Evolutionary conservation across 345 rosid genomes (phyloP).

Genomic region (Citrus sinensis): DNA sequence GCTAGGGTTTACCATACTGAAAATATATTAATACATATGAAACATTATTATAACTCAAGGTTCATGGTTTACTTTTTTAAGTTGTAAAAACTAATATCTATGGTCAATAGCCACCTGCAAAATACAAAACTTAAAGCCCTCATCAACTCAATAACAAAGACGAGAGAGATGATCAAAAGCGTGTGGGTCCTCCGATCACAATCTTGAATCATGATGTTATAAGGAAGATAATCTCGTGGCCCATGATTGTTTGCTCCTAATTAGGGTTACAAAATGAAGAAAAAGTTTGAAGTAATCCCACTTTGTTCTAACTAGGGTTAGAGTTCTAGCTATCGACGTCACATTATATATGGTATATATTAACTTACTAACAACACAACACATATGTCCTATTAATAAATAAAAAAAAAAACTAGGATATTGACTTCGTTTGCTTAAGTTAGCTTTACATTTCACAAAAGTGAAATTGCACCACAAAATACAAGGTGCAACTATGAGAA

Average conservation of each 20-base stretch:
- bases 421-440: background rate
- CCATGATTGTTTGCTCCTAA: background rate
- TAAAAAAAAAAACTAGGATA: background rate
- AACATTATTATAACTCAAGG: no score
- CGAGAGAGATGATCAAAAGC: background rate
- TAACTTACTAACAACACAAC: no score
- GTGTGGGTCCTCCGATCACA: background rate
- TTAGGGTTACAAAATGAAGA: conserved; percentile 1
- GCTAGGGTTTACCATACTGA: no score
- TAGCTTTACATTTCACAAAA: background rate
- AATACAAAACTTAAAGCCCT: background rate
- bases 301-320: background rate
- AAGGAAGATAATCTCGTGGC: background rate
- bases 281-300: background rate
- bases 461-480: background rate
- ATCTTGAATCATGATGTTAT: background rate
- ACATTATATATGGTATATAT: no score
- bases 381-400: no score
- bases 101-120: no score
- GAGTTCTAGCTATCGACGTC: background rate
- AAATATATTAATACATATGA: no score
- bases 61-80: no score
- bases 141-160: background rate
- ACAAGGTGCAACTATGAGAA: background rate
- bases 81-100: no score